Base-by-base conservation (phyloP, 257 asterid species). In the Solanum tarijense region DNA sequence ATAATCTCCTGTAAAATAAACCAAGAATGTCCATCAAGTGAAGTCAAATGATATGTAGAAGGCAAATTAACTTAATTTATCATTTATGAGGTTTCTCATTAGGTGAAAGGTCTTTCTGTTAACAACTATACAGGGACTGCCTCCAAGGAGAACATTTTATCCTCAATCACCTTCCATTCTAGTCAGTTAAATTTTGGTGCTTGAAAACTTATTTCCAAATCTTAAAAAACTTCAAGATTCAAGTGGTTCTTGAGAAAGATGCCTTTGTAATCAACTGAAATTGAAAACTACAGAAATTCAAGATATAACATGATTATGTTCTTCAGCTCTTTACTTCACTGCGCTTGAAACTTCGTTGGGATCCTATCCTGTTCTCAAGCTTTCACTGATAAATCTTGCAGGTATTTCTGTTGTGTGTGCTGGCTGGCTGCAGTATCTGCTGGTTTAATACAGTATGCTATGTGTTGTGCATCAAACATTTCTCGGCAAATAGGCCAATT, bases 361-460 rank as follows among this genome's bases (percentile, higher is more conserved):
- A 29, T 81, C 62, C 36, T 8, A 81, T 46, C 66, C 27, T 3
- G 25, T 69, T 71, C 66, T 41, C 82, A 69, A 29, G 38, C 39
- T 68, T 38, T 73, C 76, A 74, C 76, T 25, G 48, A 36, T 20
- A 39, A 23, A 79, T 29, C 84, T 85, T 43, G 27, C 92, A 94
- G 94, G 94, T 95, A 65, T 90, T 93, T 88, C 41, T 94, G 35
- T 65, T 91, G 83, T 92, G 94, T 71, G 88, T 94, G 88, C 84
- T 94, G 58, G 91, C 95, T 72, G 96, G 97, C 6, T 91, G 92
- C 81, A 93, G 96, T 93, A 93, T 95, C 87, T 90, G 92, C 89
- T 95, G 95, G 97, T 92, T 95, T 90, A 95, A 95, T 89, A 95
- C 96, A 23, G 95, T 93, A 23, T 94, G 93, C 12, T 93, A 91